These are phyloP conservation scores for Hericium rajendrae DNA, from an alignment of 768 basidiomycete species.

Conservation along the genomic window DNA sequence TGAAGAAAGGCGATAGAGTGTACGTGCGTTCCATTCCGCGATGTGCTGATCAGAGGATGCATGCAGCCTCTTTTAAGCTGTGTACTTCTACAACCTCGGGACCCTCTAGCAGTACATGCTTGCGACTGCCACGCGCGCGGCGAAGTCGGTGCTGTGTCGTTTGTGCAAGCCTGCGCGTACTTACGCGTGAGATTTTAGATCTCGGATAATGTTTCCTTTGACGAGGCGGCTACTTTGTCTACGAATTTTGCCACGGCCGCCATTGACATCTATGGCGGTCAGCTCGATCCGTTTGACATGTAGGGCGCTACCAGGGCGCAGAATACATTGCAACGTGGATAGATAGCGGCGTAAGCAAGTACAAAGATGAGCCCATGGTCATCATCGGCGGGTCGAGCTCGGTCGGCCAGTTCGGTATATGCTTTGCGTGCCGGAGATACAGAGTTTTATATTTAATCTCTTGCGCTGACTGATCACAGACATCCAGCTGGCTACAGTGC, in stretches of 20 bases:
- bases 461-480: neutral
- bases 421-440: neutral
- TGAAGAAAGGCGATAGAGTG: neutral
- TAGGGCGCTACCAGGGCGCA: neutral
- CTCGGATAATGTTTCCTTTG: constrained; percentile 13
- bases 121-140: constrained; percentile 4
- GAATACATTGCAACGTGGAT: constrained; percentile 5
- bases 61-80: constrained; percentile 3
- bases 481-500: constrained; percentile 7
- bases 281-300: neutral
- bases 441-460: neutral
- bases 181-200: constrained; percentile 1
- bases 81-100: neutral
- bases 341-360: constrained; percentile 3
- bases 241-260: constrained; percentile 17
- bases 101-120: constrained; percentile 12
- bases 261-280: constrained; percentile 13
- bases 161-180: neutral
- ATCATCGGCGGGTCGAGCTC: constrained; percentile 13
- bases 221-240: constrained; percentile 17
- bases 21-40: neutral
- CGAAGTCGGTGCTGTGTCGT: constrained; percentile 3
- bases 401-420: constrained; percentile 14
- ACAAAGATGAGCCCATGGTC: constrained; percentile 4
- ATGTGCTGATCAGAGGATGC: no score